A percentile compares a stretch with the other conserved stretches of the same genome.
Conservation (phyloP, 495 filamentous ascomycete species). For the Aspergillus nanangensis region DNA sequence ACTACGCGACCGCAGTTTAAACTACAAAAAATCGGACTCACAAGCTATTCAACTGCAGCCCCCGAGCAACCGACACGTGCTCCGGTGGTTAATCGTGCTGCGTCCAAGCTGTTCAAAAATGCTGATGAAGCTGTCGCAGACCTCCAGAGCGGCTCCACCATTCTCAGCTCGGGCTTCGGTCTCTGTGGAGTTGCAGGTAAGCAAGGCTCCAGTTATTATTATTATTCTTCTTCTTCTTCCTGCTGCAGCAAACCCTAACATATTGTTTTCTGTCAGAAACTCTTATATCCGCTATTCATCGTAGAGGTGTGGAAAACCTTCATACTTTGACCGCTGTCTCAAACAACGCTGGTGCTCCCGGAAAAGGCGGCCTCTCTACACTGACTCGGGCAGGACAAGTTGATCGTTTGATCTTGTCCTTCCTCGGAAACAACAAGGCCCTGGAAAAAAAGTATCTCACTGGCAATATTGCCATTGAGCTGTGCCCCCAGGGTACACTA, state of each 20-base stretch:
- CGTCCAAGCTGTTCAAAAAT: constrained; percentile 65
- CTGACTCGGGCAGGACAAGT: constrained; percentile 75
- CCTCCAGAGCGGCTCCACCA: constrained; percentile 65
- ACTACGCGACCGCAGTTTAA: constrained; percentile 10
- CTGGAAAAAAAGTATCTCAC: constrained; percentile 81
- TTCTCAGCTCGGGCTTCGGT: constrained; percentile 82
- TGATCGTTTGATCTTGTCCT: constrained; percentile 78
- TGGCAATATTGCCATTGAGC: constrained; percentile 77
- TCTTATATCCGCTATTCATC: constrained; percentile 69
- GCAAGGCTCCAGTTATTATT: not conserved
- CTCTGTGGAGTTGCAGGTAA: constrained; percentile 76
- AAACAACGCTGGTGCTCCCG: constrained; percentile 84
- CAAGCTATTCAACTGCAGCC: constrained; percentile 23
- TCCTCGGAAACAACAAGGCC: constrained; percentile 85
- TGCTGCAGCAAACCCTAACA: too few species aligned
- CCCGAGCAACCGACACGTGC: constrained; percentile 10
- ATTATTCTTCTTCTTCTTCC: not conserved
- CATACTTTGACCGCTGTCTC: constrained; percentile 78
- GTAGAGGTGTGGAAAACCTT: constrained; percentile 61
- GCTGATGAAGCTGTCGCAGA: constrained; percentile 70
- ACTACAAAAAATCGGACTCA: constrained; percentile 2
- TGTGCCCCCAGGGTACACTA: constrained; percentile 86
- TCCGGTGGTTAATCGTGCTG: constrained; percentile 32
- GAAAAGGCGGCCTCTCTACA: constrained; percentile 69
- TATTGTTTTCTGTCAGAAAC: constrained; percentile 53